phyloP scores from a whole-genome alignment of 2,329 filamentous ascomycete genomes.

The Zasmidium citrigriseum region DNA sequence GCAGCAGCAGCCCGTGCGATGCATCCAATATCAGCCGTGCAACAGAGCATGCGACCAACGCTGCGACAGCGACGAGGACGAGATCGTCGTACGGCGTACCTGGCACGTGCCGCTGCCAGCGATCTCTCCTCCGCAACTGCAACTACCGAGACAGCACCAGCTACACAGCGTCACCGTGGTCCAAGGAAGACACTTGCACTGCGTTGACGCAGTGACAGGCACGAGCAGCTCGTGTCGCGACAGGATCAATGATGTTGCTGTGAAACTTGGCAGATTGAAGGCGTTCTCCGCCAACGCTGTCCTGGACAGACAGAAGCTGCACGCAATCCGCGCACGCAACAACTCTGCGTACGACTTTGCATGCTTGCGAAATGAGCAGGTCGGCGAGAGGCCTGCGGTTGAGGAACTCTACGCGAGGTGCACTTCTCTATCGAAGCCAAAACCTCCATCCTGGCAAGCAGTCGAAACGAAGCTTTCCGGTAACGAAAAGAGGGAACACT shows the following conservation, averaged over 20 bases:
- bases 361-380: neutral
- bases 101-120: constrained; percentile 2
- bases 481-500: neutral
- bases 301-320: neutral
- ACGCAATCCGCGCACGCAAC: neutral
- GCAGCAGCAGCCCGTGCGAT: too few species aligned
- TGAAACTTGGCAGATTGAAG: neutral
- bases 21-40: neutral
- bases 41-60: neutral
- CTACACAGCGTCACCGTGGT: constrained; percentile 11
- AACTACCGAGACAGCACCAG: constrained; percentile 7
- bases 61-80: neutral
- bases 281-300: neutral
- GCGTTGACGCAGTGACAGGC: constrained; percentile 8
- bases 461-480: neutral
- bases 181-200: constrained; percentile 8
- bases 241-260: constrained; percentile 1
- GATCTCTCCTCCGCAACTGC: neutral
- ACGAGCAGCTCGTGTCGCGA: constrained; percentile 3
- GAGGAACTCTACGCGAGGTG: neutral
- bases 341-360: neutral
- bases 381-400: neutral
- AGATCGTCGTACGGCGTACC: neutral
- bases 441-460: neutral
- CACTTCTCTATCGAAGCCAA: neutral